These are phyloP conservation scores for Geotrichum australiense DNA, from an alignment of 1,139 yeast genomes.

Conservation along the genomic window DNA sequence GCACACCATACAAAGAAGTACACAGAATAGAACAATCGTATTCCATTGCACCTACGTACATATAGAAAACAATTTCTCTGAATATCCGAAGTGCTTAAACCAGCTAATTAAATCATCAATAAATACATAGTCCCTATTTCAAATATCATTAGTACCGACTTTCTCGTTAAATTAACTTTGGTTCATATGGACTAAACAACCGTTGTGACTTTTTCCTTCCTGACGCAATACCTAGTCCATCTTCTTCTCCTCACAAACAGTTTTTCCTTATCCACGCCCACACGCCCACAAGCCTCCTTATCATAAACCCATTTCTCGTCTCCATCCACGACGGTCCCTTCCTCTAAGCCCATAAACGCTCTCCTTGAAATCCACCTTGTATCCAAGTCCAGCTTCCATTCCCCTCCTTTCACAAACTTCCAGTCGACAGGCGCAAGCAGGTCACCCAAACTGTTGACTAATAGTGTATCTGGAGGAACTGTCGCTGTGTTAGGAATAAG, in stretches of 20 bases:
- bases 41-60: no score
- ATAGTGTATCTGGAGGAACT: conserved; percentile 3
- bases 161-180: no score
- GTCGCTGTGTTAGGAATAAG: conserved; percentile 4
- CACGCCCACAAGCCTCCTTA: conserved; percentile 8
- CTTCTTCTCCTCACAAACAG: conserved; percentile 24
- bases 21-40: no score
- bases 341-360: conserved; percentile 2
- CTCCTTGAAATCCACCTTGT: conserved; percentile 31
- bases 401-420: conserved; percentile 22
- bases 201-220: conserved; percentile 18
- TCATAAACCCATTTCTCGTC: conserved; percentile 34
- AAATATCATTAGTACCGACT: no score
- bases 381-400: conserved; percentile 28
- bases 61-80: no score
- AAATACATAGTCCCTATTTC: no score
- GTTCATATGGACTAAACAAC: no score
- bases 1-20: no score
- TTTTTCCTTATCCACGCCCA: neutral
- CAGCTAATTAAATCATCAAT: no score
- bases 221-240: conserved; percentile 26
- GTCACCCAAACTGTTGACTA: conserved; percentile 18
- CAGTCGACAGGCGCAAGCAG: conserved; percentile 28
- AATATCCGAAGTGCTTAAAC: no score
- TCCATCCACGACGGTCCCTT: conserved; percentile 20